These are phyloP conservation scores for Thymus mandschuricus DNA, from an alignment of 257 asterid genomes.

Conservation along the genomic window DNA sequence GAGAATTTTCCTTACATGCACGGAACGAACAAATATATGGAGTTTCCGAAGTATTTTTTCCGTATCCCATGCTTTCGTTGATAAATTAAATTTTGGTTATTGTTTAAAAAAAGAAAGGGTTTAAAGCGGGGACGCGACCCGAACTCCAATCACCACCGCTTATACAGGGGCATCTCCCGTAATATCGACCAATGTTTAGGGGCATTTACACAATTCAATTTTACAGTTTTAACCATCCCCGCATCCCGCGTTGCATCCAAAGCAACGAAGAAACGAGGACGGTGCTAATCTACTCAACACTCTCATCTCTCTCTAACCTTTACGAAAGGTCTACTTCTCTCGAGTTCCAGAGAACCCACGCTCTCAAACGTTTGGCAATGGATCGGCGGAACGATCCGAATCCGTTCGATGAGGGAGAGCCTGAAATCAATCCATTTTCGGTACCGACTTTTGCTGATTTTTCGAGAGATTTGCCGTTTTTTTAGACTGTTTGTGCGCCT, in stretches of 20 bases:
- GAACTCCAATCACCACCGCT: background rate
- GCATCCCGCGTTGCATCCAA: conserved; percentile 26
- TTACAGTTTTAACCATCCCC: conserved; percentile 10
- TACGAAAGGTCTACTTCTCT: background rate
- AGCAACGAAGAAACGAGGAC: conserved; percentile 11
- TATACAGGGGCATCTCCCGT: background rate
- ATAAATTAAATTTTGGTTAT: too few relatives aligned
- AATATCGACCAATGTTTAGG: background rate
- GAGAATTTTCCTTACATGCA: too few relatives aligned
- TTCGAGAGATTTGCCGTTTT: conserved; percentile 39
- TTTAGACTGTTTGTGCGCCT: conserved; percentile 25
- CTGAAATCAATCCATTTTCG: conserved; percentile 97
- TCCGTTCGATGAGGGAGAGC: conserved; percentile 91
- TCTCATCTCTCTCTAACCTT: conserved; percentile 25
- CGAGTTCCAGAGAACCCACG: conserved; percentile 15
- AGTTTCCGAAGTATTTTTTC: too few relatives aligned
- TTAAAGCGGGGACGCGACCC: background rate
- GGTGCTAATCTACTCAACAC: conserved; percentile 15
- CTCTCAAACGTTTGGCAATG: conserved; percentile 46
- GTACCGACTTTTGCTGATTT: conserved; percentile 47
- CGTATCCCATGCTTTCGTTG: too few relatives aligned
- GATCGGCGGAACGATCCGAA: conserved; percentile 79
- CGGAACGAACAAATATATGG: too few relatives aligned
- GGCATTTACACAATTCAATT: background rate
- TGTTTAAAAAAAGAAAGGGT: background rate